These are phyloP conservation scores for Entomortierella parvispora DNA, from an alignment of 192 early-diverging fungal genomes.

Conservation along the genomic window DNA sequence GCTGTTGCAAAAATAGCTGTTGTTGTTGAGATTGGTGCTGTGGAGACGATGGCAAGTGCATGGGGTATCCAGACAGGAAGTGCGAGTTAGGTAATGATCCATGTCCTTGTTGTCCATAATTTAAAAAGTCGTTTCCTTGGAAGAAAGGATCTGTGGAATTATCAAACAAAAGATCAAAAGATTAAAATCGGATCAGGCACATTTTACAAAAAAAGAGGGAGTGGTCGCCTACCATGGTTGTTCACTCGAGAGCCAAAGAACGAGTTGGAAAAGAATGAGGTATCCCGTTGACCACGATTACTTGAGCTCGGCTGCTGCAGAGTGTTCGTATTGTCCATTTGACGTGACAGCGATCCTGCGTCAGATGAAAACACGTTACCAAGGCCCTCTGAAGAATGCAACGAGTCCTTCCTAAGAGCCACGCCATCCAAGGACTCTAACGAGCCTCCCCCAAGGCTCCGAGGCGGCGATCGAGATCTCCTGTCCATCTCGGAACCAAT, in stretches of 20 bases:
- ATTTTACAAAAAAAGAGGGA: too few relatives aligned
- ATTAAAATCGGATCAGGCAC: too few relatives aligned
- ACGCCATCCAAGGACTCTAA: conserved; percentile 26
- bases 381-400: conserved; percentile 6
- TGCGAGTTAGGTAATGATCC: conserved; percentile 27
- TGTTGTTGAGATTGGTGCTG: conserved; percentile 9
- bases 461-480: conserved; percentile 29
- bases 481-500: conserved; percentile 36
- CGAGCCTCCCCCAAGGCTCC: conserved; percentile 35
- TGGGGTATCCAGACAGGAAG: conserved; percentile 32
- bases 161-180: neutral
- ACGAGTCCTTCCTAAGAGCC: conserved; percentile 22
- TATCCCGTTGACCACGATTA: conserved; percentile 16
- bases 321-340: neutral
- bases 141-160: conserved; percentile 28
- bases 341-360: neutral
- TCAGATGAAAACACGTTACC: conserved; percentile 17
- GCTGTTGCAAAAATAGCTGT: conserved; percentile 10
- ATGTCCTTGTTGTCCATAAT: conserved; percentile 32
- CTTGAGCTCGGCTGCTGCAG: conserved; percentile 16
- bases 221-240: conserved; percentile 23
- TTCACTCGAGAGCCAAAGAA: conserved; percentile 42
- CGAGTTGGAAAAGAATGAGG: conserved; percentile 35
- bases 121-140: conserved; percentile 23
- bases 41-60: conserved; percentile 32